Conservation (phyloP, 2,329 filamentous ascomycete genomes). For the Penicillium capsulatum region DNA sequence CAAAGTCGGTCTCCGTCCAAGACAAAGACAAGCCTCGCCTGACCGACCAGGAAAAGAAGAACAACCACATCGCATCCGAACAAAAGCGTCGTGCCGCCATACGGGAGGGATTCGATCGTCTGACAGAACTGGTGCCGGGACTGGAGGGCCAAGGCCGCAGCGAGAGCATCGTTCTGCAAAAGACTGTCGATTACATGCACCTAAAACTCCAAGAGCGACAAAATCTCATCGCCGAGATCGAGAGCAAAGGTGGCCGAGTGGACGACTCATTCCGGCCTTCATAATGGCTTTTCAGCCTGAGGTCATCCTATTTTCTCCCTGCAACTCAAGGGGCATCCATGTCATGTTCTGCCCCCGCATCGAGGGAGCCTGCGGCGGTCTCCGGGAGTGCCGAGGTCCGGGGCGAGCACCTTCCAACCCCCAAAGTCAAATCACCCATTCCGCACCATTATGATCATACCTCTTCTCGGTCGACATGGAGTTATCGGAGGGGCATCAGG, state of each 20-base stretch:
- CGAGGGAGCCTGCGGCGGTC: too few relatives aligned
- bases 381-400: too few relatives aligned
- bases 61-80: conserved; percentile 66
- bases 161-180: conserved; percentile 75
- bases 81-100: conserved; percentile 68
- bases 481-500: too few relatives aligned
- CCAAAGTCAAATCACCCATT: too few relatives aligned
- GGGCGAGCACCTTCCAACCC: too few relatives aligned
- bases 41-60: conserved; percentile 67
- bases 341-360: too few relatives aligned
- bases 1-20: conserved; percentile 25
- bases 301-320: too few relatives aligned
- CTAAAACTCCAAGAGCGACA: conserved; percentile 58
- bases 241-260: conserved; percentile 57
- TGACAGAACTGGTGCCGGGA: conserved; percentile 75
- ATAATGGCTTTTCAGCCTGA: conserved; percentile 5
- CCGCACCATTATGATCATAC: too few relatives aligned
- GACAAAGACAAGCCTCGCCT: conserved; percentile 59
- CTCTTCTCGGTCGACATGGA: too few relatives aligned
- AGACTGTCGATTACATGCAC: conserved; percentile 63
- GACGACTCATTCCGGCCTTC: conserved; percentile 35
- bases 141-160: conserved; percentile 78
- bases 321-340: too few relatives aligned
- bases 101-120: conserved; percentile 74
- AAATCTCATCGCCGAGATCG: conserved; percentile 55